Percentiles rank a stretch among this genome's conserved stretches.
These are phyloP conservation scores for Sporothrix humicola DNA, from an alignment of 2,329 filamentous ascomycete species.

Conservation along the genomic window DNA sequence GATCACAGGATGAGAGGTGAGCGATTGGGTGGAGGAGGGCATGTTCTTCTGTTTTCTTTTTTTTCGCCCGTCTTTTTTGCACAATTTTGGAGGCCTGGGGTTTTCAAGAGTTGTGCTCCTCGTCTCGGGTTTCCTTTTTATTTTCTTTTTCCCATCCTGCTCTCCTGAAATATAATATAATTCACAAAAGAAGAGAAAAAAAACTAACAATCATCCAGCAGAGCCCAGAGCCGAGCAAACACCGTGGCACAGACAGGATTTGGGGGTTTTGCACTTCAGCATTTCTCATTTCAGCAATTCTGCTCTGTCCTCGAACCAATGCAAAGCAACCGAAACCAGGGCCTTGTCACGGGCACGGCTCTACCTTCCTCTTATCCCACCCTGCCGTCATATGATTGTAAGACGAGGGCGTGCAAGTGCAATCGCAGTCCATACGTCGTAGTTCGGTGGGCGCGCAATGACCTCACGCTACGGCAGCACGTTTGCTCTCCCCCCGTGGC, in stretches of 20 bases:
- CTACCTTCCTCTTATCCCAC: slow-evolving; percentile 5
- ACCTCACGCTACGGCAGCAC: slow-evolving; percentile 25
- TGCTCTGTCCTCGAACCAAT: neutral
- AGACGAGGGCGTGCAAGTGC: neutral
- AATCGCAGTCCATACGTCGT: neutral
- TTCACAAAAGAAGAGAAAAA: too few species aligned
- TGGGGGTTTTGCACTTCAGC: too few species aligned
- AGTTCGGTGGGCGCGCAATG: slow-evolving; percentile 13
- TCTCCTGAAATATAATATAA: neutral
- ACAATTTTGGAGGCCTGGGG: neutral
- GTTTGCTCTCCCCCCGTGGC: neutral
- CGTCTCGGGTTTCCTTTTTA: neutral
- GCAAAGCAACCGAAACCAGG: neutral
- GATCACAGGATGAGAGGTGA: too few species aligned
- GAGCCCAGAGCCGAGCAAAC: neutral
- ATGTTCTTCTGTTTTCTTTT: neutral
- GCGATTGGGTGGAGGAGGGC: neutral
- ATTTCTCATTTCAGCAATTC: too few species aligned
- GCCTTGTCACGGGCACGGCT: neutral
- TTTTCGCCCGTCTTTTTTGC: neutral
- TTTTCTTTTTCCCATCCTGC: neutral
- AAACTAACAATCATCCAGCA: neutral
- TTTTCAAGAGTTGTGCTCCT: too few species aligned
- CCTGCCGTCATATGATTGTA: slow-evolving; percentile 11
- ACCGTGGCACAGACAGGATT: slow-evolving; percentile 17